A percentile compares a stretch with the other conserved stretches of the same genome.
Conservation (phyloP, 2,329 filamentous ascomycete genomes). For the Calonectria pseudoturangicola region DNA sequence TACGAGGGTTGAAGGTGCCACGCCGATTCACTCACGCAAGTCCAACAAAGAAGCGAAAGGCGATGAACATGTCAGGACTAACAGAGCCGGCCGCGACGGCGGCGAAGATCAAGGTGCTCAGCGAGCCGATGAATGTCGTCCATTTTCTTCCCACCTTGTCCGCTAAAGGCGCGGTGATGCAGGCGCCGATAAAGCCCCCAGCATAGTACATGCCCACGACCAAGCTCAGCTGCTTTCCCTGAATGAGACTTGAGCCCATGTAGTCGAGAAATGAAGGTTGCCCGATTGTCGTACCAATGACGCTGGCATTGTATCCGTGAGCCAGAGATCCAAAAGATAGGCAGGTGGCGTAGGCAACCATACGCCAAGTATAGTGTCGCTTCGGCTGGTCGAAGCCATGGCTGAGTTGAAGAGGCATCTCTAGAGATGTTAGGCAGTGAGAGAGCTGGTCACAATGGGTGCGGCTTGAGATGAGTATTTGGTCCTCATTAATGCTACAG, state of each 20-base stretch:
- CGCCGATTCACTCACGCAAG: neutral
- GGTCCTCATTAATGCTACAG: too few species aligned
- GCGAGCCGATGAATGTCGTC: neutral
- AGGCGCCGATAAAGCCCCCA: neutral
- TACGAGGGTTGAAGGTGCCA: too few species aligned
- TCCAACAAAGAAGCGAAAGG: constrained; percentile 29
- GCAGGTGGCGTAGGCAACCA: neutral
- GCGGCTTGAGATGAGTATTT: too few species aligned
- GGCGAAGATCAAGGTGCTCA: neutral
- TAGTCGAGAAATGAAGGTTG: constrained; percentile 3
- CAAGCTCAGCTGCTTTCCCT: neutral
- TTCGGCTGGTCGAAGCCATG: too few species aligned
- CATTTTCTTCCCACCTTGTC: constrained; percentile 9
- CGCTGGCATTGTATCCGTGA: constrained; percentile 4
- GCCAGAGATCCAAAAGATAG: neutral
- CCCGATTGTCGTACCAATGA: constrained; percentile 10
- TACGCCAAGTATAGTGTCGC: too few species aligned
- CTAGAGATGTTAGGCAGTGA: too few species aligned
- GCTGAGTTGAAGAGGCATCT: too few species aligned
- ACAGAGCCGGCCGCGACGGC: neutral
- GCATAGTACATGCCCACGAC: constrained; percentile 19
- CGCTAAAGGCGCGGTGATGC: neutral
- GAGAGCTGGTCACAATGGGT: too few species aligned
- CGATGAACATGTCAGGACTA: constrained; percentile 29
- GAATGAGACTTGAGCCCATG: neutral